Evolutionary conservation across 495 filamentous ascomycete genomes (phyloP).

Genomic region (Baudoinia panamericana): DNA sequence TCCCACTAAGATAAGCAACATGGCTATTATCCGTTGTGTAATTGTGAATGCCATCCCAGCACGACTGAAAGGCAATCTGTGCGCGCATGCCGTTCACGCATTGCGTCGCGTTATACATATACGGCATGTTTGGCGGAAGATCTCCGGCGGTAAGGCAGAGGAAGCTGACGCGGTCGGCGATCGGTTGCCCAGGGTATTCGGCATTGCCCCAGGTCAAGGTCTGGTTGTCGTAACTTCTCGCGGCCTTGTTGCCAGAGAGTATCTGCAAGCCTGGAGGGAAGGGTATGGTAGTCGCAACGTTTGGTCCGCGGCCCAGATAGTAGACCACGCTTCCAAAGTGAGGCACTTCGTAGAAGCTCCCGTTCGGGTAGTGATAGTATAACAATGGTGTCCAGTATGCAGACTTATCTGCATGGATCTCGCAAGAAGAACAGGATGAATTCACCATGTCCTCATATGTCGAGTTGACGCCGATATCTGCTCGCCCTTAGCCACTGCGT

Average conservation of each 20-base stretch:
- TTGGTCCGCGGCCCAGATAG: slow-evolving; percentile 34
- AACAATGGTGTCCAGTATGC: slow-evolving; percentile 56
- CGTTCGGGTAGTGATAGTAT: slow-evolving; percentile 46
- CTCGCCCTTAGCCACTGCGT: slow-evolving; percentile 5
- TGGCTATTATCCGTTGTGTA: slow-evolving; percentile 23
- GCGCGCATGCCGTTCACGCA: slow-evolving; percentile 22
- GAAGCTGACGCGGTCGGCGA: slow-evolving; percentile 33
- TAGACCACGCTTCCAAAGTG: slow-evolving; percentile 30
- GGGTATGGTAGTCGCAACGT: slow-evolving; percentile 25
- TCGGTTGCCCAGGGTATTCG: slow-evolving; percentile 19
- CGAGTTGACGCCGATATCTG: slow-evolving; percentile 36
- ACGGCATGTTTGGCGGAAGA: slow-evolving; percentile 10
- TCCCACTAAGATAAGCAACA: slow-evolving; percentile 22
- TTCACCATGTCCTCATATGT: slow-evolving; percentile 38
- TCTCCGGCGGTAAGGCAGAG: slow-evolving; percentile 18
- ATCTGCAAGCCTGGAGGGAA: slow-evolving; percentile 36
- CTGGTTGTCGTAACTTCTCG: slow-evolving; percentile 28
- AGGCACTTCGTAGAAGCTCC: slow-evolving; percentile 32
- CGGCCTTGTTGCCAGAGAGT: slow-evolving; percentile 31
- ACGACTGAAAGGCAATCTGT: slow-evolving; percentile 23
- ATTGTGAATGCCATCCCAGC: slow-evolving; percentile 22
- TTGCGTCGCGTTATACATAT: slow-evolving; percentile 17
- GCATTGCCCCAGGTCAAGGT: slow-evolving; percentile 22
- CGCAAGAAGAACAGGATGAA: slow-evolving; percentile 51
- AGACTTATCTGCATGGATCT: slow-evolving; percentile 50